phyloP scores from a whole-genome alignment of 208 protist genomes.

The Chromosphaera perkinsii region DNA sequence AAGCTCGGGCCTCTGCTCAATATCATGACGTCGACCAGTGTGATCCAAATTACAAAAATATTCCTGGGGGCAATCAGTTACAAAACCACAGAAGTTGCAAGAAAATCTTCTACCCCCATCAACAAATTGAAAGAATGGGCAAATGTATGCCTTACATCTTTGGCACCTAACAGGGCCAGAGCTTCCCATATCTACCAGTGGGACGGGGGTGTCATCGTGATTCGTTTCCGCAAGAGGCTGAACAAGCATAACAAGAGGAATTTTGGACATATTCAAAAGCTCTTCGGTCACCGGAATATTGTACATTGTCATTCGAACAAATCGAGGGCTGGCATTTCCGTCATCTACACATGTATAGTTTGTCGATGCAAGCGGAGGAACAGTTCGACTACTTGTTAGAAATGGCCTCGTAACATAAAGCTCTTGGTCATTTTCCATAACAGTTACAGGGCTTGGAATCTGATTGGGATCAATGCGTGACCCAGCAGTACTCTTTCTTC shows the following conservation, averaged over 20 bases:
- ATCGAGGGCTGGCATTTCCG: constrained; percentile 72
- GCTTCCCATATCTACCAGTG: background rate
- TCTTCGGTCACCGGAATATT: constrained; percentile 56
- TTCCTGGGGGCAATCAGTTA: constrained; percentile 40
- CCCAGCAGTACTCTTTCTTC: too few relatives aligned
- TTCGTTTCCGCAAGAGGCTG: constrained; percentile 69
- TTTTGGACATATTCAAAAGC: constrained; percentile 62
- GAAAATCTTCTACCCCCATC: constrained; percentile 74
- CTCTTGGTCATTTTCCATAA: constrained; percentile 32
- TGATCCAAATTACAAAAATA: constrained; percentile 77
- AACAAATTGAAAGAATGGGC: constrained; percentile 69
- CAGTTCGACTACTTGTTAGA: background rate
- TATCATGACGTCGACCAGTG: constrained; percentile 61
- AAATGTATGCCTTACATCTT: constrained; percentile 80
- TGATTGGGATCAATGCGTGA: constrained; percentile 31
- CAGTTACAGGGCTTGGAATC: constrained; percentile 21
- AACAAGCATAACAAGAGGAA: constrained; percentile 73
- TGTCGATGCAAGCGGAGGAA: constrained; percentile 60
- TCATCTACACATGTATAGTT: constrained; percentile 51
- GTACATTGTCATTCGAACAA: constrained; percentile 70
- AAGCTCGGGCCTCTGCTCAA: constrained; percentile 34
- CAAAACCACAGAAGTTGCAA: constrained; percentile 76
- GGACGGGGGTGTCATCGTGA: constrained; percentile 44
- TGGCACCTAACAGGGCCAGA: background rate
- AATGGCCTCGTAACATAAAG: background rate